Evolutionary conservation across 345 rosid genomes (phyloP), one percentile per base, ranked within the genome.

Genomic region (Linum trigynum): DNA sequence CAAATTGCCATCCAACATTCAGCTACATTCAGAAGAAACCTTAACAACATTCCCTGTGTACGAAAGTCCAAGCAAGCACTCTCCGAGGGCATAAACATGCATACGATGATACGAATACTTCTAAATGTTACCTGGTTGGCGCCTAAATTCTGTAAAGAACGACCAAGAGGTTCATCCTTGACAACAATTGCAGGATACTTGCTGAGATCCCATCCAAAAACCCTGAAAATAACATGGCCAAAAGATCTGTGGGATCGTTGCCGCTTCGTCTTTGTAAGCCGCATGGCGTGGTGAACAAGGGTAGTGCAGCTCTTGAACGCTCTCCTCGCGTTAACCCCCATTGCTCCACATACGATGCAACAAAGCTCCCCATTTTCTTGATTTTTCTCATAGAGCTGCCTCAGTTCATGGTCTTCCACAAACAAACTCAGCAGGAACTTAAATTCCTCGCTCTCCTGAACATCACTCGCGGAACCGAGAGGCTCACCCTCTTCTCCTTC

Each of bases 191-290:
- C 9, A 56, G 59, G 59, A 45, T 45, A 45, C 32, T 7, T n/a
- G 35, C 59, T 56, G 60, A 57, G 9, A 17, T 57, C 60, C 60
- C 60, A 17, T 17, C 60, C 60, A 57, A 11, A 36, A 57, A 57
- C 60, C 6, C 38, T 5, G 60, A 32, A 57, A 16, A 57, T n/a
- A 57, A 57, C 60, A 8, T 16, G 60, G 23, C 37, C 36, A 14
- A 57, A 11, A 16, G 60, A 38, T 57, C 60, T 10, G 17, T 57
- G 60, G 38, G 23, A 23, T 36, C 60, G 15, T 57, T 36, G n/a
- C 60, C 60, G n/a, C 60, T 16, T 16, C 60, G 60, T 57, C 60
- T 57, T 57, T 5, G 37, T 36, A 36, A 57, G n/a, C 5, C 23
- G 9, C 35, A 17, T 11, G 36, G 37, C 35, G 11, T 57, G 60